Base-by-base conservation (phyloP, 2,329 filamentous ascomycete species). In the Tricladium varicosporioides region DNA sequence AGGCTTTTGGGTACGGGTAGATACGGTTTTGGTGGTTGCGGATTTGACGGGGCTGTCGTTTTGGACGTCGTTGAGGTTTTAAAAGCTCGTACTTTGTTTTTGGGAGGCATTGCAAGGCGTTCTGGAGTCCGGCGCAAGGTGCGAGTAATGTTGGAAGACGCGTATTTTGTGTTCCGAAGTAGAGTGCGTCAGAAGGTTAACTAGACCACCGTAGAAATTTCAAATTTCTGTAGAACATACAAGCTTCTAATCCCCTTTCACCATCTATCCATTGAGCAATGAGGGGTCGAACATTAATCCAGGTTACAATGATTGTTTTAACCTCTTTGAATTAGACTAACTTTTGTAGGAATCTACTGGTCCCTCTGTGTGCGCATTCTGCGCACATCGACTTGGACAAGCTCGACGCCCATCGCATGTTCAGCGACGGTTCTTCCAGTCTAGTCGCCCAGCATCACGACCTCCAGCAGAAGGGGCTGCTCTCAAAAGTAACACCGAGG, bases 1-100 rank as follows among this genome's bases (percentile, higher is more conserved):
- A 96, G 81, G 31, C 36, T 15, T 32, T 79, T 77, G 49, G 81
- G 71, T 0, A 89, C 83, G 0, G 85, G 84, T 58, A 81, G 81
- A 78, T 94, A 96, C 7, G 90, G 90, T 31, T 79, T 71, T 0
- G 86, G 86, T 7, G 77, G 78, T 4, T 65, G 61, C 10, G 54
- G 43, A 43, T 58, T 46, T 42, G 61, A 36, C 5, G 52, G 15
- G 5, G 57, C 19, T 27, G 32, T 56, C 13, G 60, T 15, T 53
- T 60, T 65, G 10, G 60, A 18, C 11, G 53, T 42, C 14, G 59
- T 51, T 16, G 57, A 53, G 46, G 40, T 54, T 46, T 63, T 66
- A 36, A 67, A 67, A 44, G 64, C 63, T 56, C 63, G 65, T 46
- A 56, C 60, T 61, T 70, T 70, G 19, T 51, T 44, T 60, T 69